Evolutionary conservation across 2,329 filamentous ascomycete genomes (phyloP).

Genomic region (Aspergillus japonicus): DNA sequence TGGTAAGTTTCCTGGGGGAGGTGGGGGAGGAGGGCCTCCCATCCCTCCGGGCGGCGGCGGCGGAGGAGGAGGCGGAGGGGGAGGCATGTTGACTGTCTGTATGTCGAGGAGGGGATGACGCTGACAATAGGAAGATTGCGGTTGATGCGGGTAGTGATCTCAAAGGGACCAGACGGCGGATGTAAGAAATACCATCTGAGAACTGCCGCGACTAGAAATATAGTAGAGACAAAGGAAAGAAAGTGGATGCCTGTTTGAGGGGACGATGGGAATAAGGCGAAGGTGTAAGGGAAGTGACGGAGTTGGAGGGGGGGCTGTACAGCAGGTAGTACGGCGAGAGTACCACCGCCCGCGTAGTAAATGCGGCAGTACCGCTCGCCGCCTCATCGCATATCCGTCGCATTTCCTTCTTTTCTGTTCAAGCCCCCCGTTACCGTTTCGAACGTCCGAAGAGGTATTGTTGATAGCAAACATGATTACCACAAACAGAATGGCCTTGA

Average conservation of each 20-base stretch:
- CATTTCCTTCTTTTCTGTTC: background rate
- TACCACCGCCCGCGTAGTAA: background rate
- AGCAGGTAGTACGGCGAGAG: background rate
- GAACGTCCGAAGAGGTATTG: background rate
- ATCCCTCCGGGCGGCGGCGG: constrained; percentile 60
- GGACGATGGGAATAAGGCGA: constrained; percentile 26
- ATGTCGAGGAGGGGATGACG: constrained; percentile 9
- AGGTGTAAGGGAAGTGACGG: constrained; percentile 19
- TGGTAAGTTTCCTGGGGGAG: constrained; percentile 56
- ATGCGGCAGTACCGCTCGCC: constrained; percentile 5
- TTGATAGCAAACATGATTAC: constrained; percentile 10
- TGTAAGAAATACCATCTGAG: constrained; percentile 15
- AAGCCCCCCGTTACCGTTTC: background rate
- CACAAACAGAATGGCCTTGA: constrained; percentile 40
- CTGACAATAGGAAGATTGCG: constrained; percentile 5
- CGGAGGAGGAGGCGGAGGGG: constrained; percentile 69
- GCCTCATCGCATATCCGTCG: background rate
- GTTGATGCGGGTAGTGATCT: constrained; percentile 9
- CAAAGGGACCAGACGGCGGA: constrained; percentile 14
- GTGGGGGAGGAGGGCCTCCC: constrained; percentile 65
- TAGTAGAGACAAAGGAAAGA: constrained; percentile 14
- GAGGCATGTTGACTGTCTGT: constrained; percentile 38
- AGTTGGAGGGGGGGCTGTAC: background rate
- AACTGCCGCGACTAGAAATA: constrained; percentile 2
- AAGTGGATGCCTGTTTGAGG: constrained; percentile 19